A percentile compares a stretch with the other conserved stretches of the same genome.
These are phyloP conservation scores for Neurospora hispaniola DNA, from an alignment of 495 filamentous ascomycete species.

Conservation along the genomic window DNA sequence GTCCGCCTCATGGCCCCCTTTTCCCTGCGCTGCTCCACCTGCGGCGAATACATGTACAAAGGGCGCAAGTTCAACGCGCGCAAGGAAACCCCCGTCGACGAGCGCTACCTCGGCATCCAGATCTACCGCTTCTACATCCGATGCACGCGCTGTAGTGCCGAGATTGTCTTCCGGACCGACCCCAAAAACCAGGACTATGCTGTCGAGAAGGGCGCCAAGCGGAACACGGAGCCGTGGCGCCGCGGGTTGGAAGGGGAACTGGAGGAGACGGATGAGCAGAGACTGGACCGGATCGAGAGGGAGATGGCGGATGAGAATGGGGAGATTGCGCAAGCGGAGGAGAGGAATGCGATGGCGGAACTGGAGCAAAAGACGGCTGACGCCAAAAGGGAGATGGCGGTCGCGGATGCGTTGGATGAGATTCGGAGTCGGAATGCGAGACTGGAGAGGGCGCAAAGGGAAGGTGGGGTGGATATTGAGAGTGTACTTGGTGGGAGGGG, in stretches of 20 bases:
- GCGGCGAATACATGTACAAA: constrained; percentile 95
- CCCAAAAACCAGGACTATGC: constrained; percentile 91
- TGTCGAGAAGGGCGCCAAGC: constrained; percentile 59
- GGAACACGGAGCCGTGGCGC: constrained; percentile 91
- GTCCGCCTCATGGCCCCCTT: constrained; percentile 98
- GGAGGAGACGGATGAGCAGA: constrained; percentile 74
- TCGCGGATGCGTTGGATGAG: constrained; percentile 93
- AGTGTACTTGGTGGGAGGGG: constrained; percentile 25
- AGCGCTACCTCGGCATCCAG: constrained; percentile 80
- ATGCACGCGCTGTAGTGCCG: constrained; percentile 78
- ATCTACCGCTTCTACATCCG: constrained; percentile 94
- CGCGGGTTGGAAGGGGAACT: constrained; percentile 42
- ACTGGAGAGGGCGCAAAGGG: constrained; percentile 61
- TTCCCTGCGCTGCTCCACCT: constrained; percentile 78
- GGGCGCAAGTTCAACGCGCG: constrained; percentile 95
- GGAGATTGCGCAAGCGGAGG: constrained; percentile 38
- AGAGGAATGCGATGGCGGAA: constrained; percentile 79
- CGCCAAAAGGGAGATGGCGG: constrained; percentile 93
- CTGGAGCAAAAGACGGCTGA: constrained; percentile 81
- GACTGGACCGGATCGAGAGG: constrained; percentile 70
- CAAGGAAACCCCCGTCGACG: constrained; percentile 77
- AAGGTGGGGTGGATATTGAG: constrained; percentile 37
- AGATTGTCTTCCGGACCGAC: constrained; percentile 93
- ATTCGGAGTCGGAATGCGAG: constrained; percentile 85
- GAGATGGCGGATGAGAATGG: constrained; percentile 38